Conservation (phyloP, 2,329 filamentous ascomycete species). For the Aureobasidium pullulans region DNA sequence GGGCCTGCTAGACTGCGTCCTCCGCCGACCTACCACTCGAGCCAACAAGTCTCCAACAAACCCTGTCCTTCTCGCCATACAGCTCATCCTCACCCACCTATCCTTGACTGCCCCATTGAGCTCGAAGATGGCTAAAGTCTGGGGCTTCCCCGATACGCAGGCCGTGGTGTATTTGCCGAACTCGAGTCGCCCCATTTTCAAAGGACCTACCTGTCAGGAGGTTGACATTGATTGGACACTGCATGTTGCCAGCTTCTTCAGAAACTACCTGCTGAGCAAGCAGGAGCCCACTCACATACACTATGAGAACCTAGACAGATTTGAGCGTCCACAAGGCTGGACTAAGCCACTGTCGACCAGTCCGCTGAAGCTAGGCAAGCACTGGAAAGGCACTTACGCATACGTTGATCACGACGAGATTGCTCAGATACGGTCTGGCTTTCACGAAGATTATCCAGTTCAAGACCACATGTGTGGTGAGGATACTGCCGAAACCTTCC, state of each 20-base stretch:
- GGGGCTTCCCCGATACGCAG: constrained; percentile 40
- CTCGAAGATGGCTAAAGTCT: constrained; percentile 7
- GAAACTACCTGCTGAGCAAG: constrained; percentile 40
- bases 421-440: constrained; percentile 19
- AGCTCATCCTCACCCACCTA: constrained; percentile 25
- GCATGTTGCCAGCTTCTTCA: constrained; percentile 47
- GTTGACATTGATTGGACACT: constrained; percentile 42
- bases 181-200: constrained; percentile 33
- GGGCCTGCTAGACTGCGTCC: constrained; percentile 16
- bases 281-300: constrained; percentile 20
- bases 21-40: background rate
- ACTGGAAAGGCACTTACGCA: constrained; percentile 47
- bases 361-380: constrained; percentile 30
- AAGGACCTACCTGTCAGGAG: constrained; percentile 27
- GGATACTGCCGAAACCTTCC: constrained; percentile 23
- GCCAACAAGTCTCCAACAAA: background rate
- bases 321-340: constrained; percentile 26
- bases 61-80: constrained; percentile 19
- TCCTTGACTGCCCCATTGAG: constrained; percentile 3
- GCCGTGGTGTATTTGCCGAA: constrained; percentile 35
- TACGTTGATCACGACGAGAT: constrained; percentile 31
- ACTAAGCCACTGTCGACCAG: constrained; percentile 28
- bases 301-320: background rate
- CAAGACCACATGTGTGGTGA: constrained; percentile 29
- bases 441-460: constrained; percentile 16